phyloP scores from a whole-genome alignment of 306 rosid genomes.

The Lathyrus oleraceus region DNA sequence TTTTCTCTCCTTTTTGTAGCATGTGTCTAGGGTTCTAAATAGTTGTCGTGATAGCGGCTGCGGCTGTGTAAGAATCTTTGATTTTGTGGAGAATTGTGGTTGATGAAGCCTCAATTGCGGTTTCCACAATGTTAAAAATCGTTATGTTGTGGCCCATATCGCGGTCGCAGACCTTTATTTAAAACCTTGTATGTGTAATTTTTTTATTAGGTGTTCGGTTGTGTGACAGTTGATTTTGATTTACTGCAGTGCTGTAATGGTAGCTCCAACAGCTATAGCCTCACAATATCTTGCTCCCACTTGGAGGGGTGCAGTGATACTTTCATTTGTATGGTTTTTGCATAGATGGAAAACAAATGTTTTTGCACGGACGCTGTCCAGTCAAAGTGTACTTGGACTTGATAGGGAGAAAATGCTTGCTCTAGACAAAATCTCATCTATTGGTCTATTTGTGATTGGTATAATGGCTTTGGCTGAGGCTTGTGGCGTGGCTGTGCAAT shows the following conservation, averaged over 20 bases:
- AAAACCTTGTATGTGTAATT: neutral
- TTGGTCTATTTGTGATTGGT: constrained; percentile 83
- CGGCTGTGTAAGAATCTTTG: neutral
- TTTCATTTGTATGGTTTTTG: constrained; percentile 86
- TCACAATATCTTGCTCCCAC: constrained; percentile 63
- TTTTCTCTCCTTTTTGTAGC: neutral
- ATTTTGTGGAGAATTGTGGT: neutral
- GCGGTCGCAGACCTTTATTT: neutral
- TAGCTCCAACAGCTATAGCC: constrained; percentile 84
- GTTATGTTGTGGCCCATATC: neutral
- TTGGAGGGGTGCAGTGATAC: constrained; percentile 78
- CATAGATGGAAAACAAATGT: constrained; percentile 81
- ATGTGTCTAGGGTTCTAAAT: neutral
- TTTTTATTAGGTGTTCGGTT: constrained; percentile 16
- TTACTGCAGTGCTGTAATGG: constrained; percentile 67
- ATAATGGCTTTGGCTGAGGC: constrained; percentile 93
- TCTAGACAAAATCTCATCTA: constrained; percentile 72
- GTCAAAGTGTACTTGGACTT: constrained; percentile 47
- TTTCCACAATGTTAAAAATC: neutral
- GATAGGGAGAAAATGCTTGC: constrained; percentile 73
- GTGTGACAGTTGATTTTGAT: constrained; percentile 45
- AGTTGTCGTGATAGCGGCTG: neutral
- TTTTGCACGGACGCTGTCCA: constrained; percentile 51
- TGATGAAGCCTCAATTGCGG: neutral
- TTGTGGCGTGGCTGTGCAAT: constrained; percentile 90